Evolutionary conservation across 768 basidiomycete species (phyloP), one percentile per base, ranked within the genome.

Genomic region (Panus rudis): DNA sequence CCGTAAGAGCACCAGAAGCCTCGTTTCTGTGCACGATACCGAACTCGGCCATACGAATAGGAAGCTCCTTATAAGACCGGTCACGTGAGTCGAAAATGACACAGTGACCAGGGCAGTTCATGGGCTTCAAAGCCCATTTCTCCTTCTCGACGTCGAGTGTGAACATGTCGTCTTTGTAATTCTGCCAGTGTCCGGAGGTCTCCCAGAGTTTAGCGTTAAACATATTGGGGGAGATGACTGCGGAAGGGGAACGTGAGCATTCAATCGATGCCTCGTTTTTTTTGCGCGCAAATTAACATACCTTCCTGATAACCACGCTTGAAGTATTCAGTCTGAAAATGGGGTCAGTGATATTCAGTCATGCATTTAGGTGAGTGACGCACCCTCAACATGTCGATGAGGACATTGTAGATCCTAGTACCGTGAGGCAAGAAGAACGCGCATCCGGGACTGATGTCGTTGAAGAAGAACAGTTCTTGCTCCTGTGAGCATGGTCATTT

Each of bases 91-190:
- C 94, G 58, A 98, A 99, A 53, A 99, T 89, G 39, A 98, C 64
- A 63, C 89, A 92, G 62, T 98, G 96, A 4, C 93, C 93, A 0
- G 89, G 96, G 69, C 96, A 98, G 65, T 99, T 99, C 96, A 99
- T 99, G 16, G 96, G 96, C 67, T 98, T 96, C 46, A 98, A 73
- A 0, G 76, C 94, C 79, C 91, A 99, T 58, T 78, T 78, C 67
- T 97, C 92, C 68, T 98, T 97, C 66, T 99, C 96, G 44, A 97
- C 67, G 45, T 93, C 87, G 45, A 98, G 80, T 34, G 73, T 63
- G 69, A 98, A 99, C 96, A 99, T 99, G 66, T 91, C 92, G 42
- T 98, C 93, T 61, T 86, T 82, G 71, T 97, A 99, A 62, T 98
- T 94, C 56, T 90, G 79, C 94, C 88, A 96, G 61, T 97, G 96